Conservation (phyloP, 192 early-diverging fungal species). For the Coemansia sp. region DNA sequence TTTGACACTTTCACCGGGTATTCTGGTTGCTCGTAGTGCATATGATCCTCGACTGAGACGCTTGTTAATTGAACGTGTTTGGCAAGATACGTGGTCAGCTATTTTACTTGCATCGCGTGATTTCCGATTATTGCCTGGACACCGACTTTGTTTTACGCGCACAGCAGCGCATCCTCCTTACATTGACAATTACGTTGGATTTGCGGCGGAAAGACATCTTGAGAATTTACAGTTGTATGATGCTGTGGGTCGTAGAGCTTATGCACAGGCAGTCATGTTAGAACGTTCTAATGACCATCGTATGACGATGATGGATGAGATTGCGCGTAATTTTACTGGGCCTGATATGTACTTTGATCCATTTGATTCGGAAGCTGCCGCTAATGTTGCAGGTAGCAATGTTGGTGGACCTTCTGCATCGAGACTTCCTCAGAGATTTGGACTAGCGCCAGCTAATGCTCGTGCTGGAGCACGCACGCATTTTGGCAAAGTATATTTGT, state of each 20-base stretch:
- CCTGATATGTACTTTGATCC: slow-evolving; percentile 70
- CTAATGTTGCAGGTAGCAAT: background rate
- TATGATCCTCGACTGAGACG: slow-evolving; percentile 49
- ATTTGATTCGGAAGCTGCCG: slow-evolving; percentile 19
- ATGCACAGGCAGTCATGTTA: slow-evolving; percentile 41
- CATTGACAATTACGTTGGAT: slow-evolving; percentile 63
- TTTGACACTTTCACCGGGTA: slow-evolving; percentile 50
- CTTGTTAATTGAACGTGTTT: slow-evolving; percentile 60
- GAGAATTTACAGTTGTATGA: slow-evolving; percentile 64
- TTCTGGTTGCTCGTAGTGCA: slow-evolving; percentile 32
- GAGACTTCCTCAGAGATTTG: background rate
- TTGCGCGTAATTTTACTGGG: slow-evolving; percentile 56
- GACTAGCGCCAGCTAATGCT: slow-evolving; percentile 11
- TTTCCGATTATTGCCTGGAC: slow-evolving; percentile 57
- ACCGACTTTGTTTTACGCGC: slow-evolving; percentile 57
- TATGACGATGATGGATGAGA: slow-evolving; percentile 45
- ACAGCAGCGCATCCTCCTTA: slow-evolving; percentile 62
- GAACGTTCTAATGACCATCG: slow-evolving; percentile 44
- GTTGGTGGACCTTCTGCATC: background rate
- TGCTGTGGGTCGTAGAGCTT: slow-evolving; percentile 57
- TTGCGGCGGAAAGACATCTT: slow-evolving; percentile 65
- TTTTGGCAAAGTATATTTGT: slow-evolving; percentile 62
- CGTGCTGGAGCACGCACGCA: slow-evolving; percentile 48
- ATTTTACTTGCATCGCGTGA: slow-evolving; percentile 59
- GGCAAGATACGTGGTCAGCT: slow-evolving; percentile 72